Evolutionary conservation across 2,329 filamentous ascomycete genomes (phyloP).

Genomic region (Curvularia eragrostidis): DNA sequence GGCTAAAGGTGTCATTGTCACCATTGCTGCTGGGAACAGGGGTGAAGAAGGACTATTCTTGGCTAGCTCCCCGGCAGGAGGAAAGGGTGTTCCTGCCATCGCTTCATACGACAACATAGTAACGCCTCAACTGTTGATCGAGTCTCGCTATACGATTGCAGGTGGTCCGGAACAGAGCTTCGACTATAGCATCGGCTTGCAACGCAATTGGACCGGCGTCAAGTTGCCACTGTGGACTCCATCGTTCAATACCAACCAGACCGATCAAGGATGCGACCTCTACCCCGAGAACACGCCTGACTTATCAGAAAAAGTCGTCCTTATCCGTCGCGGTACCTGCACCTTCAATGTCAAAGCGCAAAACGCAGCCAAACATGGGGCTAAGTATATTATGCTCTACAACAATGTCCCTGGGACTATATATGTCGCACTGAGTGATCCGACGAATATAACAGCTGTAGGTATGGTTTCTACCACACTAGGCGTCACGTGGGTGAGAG

Average conservation of each 20-base stretch:
- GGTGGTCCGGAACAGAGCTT: background rate
- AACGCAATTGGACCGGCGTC: background rate
- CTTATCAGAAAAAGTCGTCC: background rate
- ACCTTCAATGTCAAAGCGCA: background rate
- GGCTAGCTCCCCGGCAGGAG: background rate
- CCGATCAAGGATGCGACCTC: background rate
- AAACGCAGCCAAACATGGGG: background rate
- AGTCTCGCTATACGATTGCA: background rate
- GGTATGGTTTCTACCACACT: background rate
- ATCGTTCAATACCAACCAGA: background rate
- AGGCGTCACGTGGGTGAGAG: background rate
- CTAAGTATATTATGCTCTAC: constrained; percentile 3
- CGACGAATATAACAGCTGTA: background rate
- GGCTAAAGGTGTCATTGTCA: background rate
- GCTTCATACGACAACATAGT: background rate
- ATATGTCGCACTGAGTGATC: background rate
- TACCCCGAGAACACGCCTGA: constrained; percentile 1
- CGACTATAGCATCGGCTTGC: background rate
- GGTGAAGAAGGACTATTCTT: background rate
- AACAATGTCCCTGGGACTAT: background rate
- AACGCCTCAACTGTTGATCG: background rate
- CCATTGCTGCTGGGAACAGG: background rate
- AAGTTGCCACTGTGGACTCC: background rate
- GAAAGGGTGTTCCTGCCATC: background rate
- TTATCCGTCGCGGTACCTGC: constrained; percentile 1